A percentile compares a stretch with the other conserved stretches of the same genome.
Conservation (phyloP, 1,139 yeast species). For the Yamadazyma dushanensis region DNA sequence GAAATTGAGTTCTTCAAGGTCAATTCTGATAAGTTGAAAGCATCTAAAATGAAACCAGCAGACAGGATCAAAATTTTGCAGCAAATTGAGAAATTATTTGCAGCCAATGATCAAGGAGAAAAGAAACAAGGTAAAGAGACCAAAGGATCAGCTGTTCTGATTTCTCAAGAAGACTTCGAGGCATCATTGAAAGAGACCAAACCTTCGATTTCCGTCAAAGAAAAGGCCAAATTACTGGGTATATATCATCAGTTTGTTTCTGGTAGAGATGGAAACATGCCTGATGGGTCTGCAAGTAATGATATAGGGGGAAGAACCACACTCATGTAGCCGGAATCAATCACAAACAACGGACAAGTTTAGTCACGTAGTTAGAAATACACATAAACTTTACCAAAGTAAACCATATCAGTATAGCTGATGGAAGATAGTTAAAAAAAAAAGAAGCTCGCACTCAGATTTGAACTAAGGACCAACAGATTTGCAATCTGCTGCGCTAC, state of each 20-base stretch:
- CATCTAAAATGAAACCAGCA: conserved; percentile 34
- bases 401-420: background rate
- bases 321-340: conserved; percentile 45
- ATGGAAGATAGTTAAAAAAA: conserved; percentile 14
- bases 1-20: conserved; percentile 37
- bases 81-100: conserved; percentile 46
- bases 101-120: conserved; percentile 1
- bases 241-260: conserved; percentile 76
- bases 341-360: background rate
- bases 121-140: conserved; percentile 7
- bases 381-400: too few relatives aligned
- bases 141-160: conserved; percentile 26
- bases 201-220: conserved; percentile 80
- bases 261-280: conserved; percentile 87
- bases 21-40: conserved; percentile 31
- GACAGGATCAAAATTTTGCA: conserved; percentile 47
- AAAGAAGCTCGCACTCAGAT: conserved; percentile 45
- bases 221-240: conserved; percentile 57
- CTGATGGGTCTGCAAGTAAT: conserved; percentile 77
- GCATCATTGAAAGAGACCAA: conserved; percentile 74
- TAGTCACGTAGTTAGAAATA: too few relatives aligned
- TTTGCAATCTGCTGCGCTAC: conserved; percentile 59
- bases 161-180: conserved; percentile 56
- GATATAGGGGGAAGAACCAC: conserved; percentile 87
- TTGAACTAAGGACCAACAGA: conserved; percentile 57